A percentile compares a stretch with the other conserved stretches of the same genome.
Evolutionary conservation across 345 rosid genomes (phyloP).

Genomic region (Murraya koenigii): DNA sequence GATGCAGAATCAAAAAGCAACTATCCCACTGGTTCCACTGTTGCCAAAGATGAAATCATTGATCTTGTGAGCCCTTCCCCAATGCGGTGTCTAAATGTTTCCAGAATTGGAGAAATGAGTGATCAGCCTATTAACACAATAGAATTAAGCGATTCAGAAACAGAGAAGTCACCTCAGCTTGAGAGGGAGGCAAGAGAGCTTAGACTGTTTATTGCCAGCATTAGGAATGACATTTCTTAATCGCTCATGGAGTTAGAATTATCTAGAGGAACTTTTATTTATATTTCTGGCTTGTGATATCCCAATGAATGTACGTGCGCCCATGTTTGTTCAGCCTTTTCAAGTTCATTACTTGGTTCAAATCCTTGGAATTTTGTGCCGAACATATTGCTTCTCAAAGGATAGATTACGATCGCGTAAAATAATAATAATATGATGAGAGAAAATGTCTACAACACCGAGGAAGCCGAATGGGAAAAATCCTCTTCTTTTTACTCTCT

Average conservation of each 20-base stretch:
- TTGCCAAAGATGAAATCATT: slow-evolving; percentile 43
- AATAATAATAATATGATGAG: background rate
- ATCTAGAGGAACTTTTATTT: background rate
- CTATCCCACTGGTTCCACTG: background rate
- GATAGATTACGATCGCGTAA: background rate
- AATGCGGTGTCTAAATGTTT: slow-evolving; percentile 10
- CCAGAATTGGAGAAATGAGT: slow-evolving; percentile 30
- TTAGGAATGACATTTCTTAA: slow-evolving; percentile 44
- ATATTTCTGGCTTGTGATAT: background rate
- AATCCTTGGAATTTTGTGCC: background rate
- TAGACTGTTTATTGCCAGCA: slow-evolving; percentile 53
- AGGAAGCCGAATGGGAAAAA: too few species aligned
- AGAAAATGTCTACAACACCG: too few species aligned
- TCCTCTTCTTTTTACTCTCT: too few species aligned
- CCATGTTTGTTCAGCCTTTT: background rate
- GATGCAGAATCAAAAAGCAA: slow-evolving; percentile 28
- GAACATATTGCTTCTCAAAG: background rate
- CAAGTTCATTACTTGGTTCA: background rate
- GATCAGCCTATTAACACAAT: slow-evolving; percentile 35
- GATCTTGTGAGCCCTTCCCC: slow-evolving; percentile 83
- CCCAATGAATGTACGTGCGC: background rate
- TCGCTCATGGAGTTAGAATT: slow-evolving; percentile 5
- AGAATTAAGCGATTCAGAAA: slow-evolving; percentile 72
- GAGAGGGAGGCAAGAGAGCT: slow-evolving; percentile 61
- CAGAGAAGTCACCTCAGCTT: slow-evolving; percentile 58